These are phyloP conservation scores for Aureobasidium sp. DNA, from an alignment of 2,329 filamentous ascomycete genomes.

Conservation along the genomic window DNA sequence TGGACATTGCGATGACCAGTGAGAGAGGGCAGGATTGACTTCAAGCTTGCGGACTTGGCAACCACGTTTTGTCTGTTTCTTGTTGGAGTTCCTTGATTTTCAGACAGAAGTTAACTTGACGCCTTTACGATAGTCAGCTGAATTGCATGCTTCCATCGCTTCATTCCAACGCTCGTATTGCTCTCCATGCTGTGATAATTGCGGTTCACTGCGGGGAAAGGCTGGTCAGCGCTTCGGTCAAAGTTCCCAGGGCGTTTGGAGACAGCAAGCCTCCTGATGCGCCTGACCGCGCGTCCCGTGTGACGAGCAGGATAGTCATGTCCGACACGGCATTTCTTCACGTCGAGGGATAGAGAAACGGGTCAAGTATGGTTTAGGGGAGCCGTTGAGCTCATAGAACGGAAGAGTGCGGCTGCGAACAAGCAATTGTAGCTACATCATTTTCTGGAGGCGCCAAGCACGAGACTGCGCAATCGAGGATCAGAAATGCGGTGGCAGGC, in stretches of 20 bases:
- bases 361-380: background rate
- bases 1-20: background rate
- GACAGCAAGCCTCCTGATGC: background rate
- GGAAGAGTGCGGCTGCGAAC: background rate
- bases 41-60: background rate
- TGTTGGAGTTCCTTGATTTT: background rate
- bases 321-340: background rate
- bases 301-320: background rate
- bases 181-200: background rate
- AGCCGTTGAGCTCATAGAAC: background rate
- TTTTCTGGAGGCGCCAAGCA: background rate
- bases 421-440: constrained; percentile 10
- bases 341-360: background rate
- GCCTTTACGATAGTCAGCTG: background rate
- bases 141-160: background rate
- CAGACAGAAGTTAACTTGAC: background rate
- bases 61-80: background rate
- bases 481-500: constrained; percentile 3
- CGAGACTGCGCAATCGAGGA: background rate
- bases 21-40: background rate
- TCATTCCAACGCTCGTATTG: background rate
- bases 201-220: constrained; percentile 1
- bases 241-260: background rate
- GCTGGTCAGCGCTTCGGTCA: background rate
- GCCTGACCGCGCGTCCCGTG: constrained; percentile 3